Conservation (phyloP, 441 rosid species). For the Macaranga tanarius region DNA sequence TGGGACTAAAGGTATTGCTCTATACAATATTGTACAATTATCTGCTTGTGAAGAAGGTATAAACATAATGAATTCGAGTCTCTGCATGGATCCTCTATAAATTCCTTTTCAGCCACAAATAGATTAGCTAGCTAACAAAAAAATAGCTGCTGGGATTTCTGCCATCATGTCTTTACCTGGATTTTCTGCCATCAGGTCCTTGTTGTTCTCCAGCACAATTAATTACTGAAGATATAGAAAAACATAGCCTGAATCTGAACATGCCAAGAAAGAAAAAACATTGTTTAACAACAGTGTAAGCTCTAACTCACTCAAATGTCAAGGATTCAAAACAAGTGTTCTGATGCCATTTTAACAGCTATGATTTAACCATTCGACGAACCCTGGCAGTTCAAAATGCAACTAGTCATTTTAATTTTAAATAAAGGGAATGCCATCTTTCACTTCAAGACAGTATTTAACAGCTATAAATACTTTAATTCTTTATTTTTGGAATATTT, state of each 20-base stretch:
- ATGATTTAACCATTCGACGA: neutral
- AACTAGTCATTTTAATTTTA: neutral
- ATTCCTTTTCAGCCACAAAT: neutral
- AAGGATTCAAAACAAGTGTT: neutral
- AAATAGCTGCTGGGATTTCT: conserved; percentile 14
- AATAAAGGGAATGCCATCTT: neutral
- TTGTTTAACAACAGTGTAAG: neutral
- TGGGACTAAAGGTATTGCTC: conserved; percentile 12
- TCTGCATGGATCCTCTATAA: neutral
- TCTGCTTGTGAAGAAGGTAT: conserved; percentile 17
- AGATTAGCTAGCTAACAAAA: conserved; percentile 16
- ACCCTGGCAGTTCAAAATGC: neutral
- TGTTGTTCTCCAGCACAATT: conserved; percentile 19
- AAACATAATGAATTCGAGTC: conserved; percentile 11
- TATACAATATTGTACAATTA: conserved; percentile 20
- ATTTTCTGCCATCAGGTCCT: conserved; percentile 24
- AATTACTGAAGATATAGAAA: neutral
- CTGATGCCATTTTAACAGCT: neutral
- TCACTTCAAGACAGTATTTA: neutral
- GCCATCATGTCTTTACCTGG: conserved; percentile 23
- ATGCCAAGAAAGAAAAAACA: neutral
- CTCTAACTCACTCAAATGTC: neutral
- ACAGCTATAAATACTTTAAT: neutral
- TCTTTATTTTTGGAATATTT: neutral
- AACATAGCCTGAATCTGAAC: neutral